A percentile compares a stretch with the other conserved stretches of the same genome.
Evolutionary conservation across 179 eudicot genomes (phyloP).

Genomic region (Actinidia arguta): DNA sequence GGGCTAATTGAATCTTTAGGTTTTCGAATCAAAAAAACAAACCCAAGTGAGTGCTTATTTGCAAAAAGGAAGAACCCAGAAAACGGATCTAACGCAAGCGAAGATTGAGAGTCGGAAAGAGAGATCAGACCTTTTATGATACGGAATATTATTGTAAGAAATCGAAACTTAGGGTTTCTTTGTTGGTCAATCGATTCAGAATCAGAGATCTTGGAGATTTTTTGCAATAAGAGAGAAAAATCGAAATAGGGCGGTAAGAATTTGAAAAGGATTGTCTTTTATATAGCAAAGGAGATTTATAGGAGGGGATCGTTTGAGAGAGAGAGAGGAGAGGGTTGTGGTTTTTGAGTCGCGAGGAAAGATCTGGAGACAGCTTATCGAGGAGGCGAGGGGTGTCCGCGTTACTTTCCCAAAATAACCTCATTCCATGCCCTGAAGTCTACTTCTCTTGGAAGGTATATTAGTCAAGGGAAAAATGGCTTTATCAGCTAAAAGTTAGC

Average conservation of each 20-base stretch:
- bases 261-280: slow-evolving; percentile 31
- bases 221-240: background rate
- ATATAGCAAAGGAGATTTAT: slow-evolving; percentile 20
- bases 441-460: background rate
- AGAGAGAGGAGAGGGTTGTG: background rate
- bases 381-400: background rate
- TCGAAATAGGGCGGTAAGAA: slow-evolving; percentile 20
- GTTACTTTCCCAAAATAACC: slow-evolving; percentile 11
- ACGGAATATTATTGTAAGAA: background rate
- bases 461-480: background rate
- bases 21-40: background rate
- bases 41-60: background rate
- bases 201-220: background rate
- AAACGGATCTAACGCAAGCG: background rate
- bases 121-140: slow-evolving; percentile 14
- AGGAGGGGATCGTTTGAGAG: slow-evolving; percentile 3
- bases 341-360: background rate
- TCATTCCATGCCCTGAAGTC: background rate
- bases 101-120: slow-evolving; percentile 7
- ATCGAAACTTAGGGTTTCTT: slow-evolving; percentile 10
- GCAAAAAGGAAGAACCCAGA: background rate
- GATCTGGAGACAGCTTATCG: no score
- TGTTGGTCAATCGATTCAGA: background rate
- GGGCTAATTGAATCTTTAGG: background rate
- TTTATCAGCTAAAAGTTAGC: background rate